Base-by-base conservation (phyloP, 352 stramenopile genomes). In the Pythium periplocum region DNA sequence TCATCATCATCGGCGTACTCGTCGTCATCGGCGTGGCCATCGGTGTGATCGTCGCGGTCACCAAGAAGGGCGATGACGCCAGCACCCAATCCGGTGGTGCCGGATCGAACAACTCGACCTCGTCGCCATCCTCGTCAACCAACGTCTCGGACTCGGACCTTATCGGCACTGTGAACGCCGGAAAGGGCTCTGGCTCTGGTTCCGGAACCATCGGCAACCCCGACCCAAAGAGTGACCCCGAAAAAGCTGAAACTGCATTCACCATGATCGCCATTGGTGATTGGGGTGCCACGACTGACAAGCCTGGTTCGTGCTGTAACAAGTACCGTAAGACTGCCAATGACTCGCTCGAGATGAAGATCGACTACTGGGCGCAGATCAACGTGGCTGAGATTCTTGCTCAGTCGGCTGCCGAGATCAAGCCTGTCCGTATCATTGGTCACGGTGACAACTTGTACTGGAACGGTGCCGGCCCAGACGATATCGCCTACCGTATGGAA, bases 361-460 rank as follows among this genome's bases (percentile, higher is more conserved):
- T 84, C 41, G 83, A 94, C 62, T 94, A 90, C 68, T 90, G 79
- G 73, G 73, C 83, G 3, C 81, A 94, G 66, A 86, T 91, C 48
- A 90, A 89, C 62, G 73, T 94, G 41, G 83, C 78, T 10, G 80
- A 90, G 60, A 86, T 94, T 59, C 51, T 94, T 4, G 65, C 73
- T 17, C 64, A 90, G 57, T 84, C 77, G n/a, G 83, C 83, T 0
- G 74, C 62, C 1, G 77, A 75, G 10, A 73, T 90, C 51, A 89
- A 87, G 52, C 81, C 83, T 0, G 56, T 66, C 34, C 68, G 73
- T 11, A 78, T 94, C 52, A 89, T 94, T 38, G 76, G 80, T 9
- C 83, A 94, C 61, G 83, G 81, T 37, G 84, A 94, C 68, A 94
- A 94, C 70, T 81, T 93, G 37, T 94, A 94, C 80, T 94, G 82